Conservation (phyloP, 441 rosid species). For the Euphorbia celastroides region DNA sequence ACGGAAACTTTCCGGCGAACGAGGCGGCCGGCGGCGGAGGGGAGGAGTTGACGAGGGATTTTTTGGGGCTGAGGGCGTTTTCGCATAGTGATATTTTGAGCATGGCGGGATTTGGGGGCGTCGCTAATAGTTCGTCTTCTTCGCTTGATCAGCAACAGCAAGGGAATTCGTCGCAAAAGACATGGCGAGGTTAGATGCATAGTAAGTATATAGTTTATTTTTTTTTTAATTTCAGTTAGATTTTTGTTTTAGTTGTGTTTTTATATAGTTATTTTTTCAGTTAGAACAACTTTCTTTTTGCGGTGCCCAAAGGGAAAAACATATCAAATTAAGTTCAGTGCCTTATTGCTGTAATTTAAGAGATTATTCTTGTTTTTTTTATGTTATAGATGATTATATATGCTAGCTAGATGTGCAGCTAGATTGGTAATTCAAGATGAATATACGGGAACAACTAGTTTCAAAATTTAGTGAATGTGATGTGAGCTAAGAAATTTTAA, state of each 20-base stretch:
- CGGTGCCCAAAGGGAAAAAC: constrained; percentile 42
- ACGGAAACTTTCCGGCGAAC: constrained; percentile 18
- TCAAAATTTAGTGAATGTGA: too few relatives aligned
- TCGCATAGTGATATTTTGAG: constrained; percentile 65
- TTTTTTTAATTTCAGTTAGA: constrained; percentile 9
- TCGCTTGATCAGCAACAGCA: constrained; percentile 36
- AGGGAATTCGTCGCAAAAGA: constrained; percentile 34
- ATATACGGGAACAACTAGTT: too few relatives aligned
- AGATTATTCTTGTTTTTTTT: not conserved
- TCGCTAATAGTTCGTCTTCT: constrained; percentile 38
- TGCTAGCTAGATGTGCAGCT: not conserved
- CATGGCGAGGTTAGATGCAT: constrained; percentile 57
- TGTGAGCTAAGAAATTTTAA: too few relatives aligned
- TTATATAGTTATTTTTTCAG: too few relatives aligned
- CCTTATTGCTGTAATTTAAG: constrained; percentile 11
- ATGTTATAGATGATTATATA: not conserved
- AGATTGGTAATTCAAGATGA: too few relatives aligned
- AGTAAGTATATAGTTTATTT: not conserved
- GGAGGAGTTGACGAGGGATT: constrained; percentile 70
- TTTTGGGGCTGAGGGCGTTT: constrained; percentile 64
- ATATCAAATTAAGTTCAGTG: constrained; percentile 13
- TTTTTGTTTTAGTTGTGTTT: too few relatives aligned
- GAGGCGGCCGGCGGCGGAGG: constrained; percentile 13
- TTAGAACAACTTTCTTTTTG: constrained; percentile 1
- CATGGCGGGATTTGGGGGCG: constrained; percentile 55